Evolutionary conservation across 345 rosid genomes (phyloP).

Genomic region (Linum tenue): DNA sequence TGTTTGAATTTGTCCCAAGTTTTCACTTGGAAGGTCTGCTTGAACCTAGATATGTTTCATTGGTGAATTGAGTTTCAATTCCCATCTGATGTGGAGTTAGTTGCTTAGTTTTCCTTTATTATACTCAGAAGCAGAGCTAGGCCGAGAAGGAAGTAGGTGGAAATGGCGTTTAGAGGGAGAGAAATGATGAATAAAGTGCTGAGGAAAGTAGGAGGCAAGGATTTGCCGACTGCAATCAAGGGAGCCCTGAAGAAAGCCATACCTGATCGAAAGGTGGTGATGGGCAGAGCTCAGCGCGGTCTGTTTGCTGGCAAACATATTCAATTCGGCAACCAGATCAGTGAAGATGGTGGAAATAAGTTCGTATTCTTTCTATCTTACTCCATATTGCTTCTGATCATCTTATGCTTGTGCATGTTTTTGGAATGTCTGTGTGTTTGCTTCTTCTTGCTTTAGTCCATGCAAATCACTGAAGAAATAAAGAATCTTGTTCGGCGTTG

Average conservation of each 20-base stretch:
- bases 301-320: constrained; percentile 87
- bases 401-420: not conserved
- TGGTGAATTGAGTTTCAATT: not conserved
- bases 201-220: constrained; percentile 59
- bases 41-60: not conserved
- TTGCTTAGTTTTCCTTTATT: too few relatives aligned
- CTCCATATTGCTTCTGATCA: not conserved
- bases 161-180: constrained; percentile 78
- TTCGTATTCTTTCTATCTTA: constrained; percentile 11
- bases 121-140: not conserved
- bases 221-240: constrained; percentile 47
- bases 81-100: not conserved
- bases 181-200: constrained; percentile 85
- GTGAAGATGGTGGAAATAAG: constrained; percentile 98
- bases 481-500: not conserved
- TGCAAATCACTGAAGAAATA: not conserved
- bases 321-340: constrained; percentile 77
- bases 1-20: not conserved
- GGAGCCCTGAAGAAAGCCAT: constrained; percentile 56
- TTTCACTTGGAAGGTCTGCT: not conserved
- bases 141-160: not conserved
- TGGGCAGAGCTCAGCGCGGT: constrained; percentile 80
- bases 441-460: not conserved
- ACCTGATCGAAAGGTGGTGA: constrained; percentile 63
- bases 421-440: not conserved